A percentile compares a stretch with the other conserved stretches of the same genome.
Evolutionary conservation across 2,329 filamentous ascomycete genomes (phyloP).

Genomic region (Chrysoporthe cubensis): DNA sequence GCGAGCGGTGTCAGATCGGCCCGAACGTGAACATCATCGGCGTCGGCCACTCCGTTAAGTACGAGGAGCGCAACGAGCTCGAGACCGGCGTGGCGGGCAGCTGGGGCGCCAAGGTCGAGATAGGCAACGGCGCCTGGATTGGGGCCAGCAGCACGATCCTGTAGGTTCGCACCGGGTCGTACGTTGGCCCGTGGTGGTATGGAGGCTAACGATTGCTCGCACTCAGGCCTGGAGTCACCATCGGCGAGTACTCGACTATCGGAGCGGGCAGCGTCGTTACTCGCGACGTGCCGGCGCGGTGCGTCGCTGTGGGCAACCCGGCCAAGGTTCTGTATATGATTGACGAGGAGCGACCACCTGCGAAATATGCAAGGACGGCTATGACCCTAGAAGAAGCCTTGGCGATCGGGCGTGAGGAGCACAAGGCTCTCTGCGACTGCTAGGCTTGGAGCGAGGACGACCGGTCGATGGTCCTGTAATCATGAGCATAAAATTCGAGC

Average conservation of each 20-base stretch:
- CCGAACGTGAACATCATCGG: conserved; percentile 38
- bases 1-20: conserved; percentile 38
- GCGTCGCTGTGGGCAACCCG: conserved; percentile 36
- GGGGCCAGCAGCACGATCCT: conserved; percentile 43
- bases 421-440: neutral
- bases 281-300: conserved; percentile 34
- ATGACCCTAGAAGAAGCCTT: conserved; percentile 30
- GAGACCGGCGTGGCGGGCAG: conserved; percentile 32
- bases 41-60: conserved; percentile 36
- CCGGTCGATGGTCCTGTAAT: neutral
- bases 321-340: conserved; percentile 31
- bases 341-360: conserved; percentile 17
- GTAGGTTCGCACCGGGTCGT: conserved; percentile 27
- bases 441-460: neutral
- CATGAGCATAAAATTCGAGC: neutral
- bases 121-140: conserved; percentile 46
- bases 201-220: conserved; percentile 7
- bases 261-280: conserved; percentile 38
- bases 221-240: conserved; percentile 36
- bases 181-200: neutral
- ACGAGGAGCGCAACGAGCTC: conserved; percentile 36
- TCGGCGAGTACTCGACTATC: conserved; percentile 38
- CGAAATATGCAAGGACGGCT: conserved; percentile 12
- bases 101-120: conserved; percentile 38
- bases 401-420: conserved; percentile 23